phyloP scores from a whole-genome alignment of 2,329 filamentous ascomycete species.

The Dactylellina haptotyla region DNA sequence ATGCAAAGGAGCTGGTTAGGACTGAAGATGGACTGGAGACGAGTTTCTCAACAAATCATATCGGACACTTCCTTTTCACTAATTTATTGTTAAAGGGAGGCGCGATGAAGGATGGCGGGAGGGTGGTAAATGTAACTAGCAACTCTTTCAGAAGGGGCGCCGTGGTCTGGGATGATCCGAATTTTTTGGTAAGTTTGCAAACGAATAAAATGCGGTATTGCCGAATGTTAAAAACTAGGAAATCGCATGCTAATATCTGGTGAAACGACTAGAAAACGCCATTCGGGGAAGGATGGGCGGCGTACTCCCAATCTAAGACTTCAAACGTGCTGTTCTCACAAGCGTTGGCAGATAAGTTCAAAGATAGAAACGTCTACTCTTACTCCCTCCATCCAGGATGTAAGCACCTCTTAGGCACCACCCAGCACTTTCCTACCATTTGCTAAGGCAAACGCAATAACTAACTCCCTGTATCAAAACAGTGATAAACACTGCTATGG shows the following conservation, averaged over 20 bases:
- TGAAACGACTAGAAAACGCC: slow-evolving; percentile 56
- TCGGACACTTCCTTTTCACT: slow-evolving; percentile 63
- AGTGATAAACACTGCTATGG: slow-evolving; percentile 54
- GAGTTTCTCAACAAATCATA: slow-evolving; percentile 61
- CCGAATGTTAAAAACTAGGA: no score
- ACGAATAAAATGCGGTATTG: no score
- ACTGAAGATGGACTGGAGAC: slow-evolving; percentile 62
- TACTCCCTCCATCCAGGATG: slow-evolving; percentile 64
- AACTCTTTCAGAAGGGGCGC: slow-evolving; percentile 63
- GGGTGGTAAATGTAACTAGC: slow-evolving; percentile 64
- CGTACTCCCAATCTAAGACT: slow-evolving; percentile 67
- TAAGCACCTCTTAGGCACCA: slow-evolving; percentile 8
- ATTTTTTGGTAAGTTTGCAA: slow-evolving; percentile 63
- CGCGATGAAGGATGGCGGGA: slow-evolving; percentile 53
- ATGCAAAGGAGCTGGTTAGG: slow-evolving; percentile 53
- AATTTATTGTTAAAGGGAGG: slow-evolving; percentile 61
- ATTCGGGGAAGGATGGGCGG: slow-evolving; percentile 62
- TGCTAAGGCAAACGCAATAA: background rate
- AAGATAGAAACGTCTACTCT: slow-evolving; percentile 59
- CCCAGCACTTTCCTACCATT: background rate
- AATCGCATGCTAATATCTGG: background rate
- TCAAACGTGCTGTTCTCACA: slow-evolving; percentile 66
- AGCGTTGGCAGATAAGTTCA: slow-evolving; percentile 61
- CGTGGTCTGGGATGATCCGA: slow-evolving; percentile 64
- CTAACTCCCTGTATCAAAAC: background rate